These are phyloP conservation scores for Volutella citrinella DNA, from an alignment of 2,329 filamentous ascomycete genomes.

Conservation along the genomic window DNA sequence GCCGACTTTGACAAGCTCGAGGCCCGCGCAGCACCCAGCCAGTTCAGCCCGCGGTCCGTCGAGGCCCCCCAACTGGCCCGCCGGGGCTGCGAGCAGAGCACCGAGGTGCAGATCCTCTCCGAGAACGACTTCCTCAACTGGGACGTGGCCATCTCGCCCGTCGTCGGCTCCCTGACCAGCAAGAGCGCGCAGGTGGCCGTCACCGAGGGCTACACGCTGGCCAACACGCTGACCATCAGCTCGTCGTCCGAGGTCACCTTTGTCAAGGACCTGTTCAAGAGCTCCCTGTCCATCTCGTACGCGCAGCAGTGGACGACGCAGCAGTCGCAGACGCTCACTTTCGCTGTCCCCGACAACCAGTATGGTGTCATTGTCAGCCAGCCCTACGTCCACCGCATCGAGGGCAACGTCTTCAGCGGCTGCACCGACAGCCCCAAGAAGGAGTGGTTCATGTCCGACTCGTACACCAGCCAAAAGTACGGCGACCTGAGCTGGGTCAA, in stretches of 20 bases:
- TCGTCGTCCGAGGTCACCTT: conserved; percentile 5
- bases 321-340: conserved; percentile 14
- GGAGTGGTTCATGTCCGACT: conserved; percentile 12
- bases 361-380: conserved; percentile 21
- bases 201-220: conserved; percentile 10
- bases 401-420: conserved; percentile 14
- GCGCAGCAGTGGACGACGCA: conserved; percentile 12
- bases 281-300: conserved; percentile 13
- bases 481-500: conserved; percentile 21
- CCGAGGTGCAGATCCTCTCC: conserved; percentile 16
- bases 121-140: conserved; percentile 21
- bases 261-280: conserved; percentile 3
- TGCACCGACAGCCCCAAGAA: conserved; percentile 14
- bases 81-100: conserved; percentile 17
- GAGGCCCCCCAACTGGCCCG: background rate
- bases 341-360: conserved; percentile 13
- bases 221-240: conserved; percentile 13
- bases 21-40: conserved; percentile 2
- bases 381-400: conserved; percentile 18
- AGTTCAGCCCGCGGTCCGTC: background rate
- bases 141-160: conserved; percentile 21
- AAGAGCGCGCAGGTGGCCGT: conserved; percentile 14
- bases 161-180: conserved; percentile 17
- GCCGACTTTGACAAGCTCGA: conserved; percentile 16
- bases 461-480: conserved; percentile 15